These are phyloP conservation scores for Trichosporon sp. DNA, from an alignment of 1,284 basidiomycete species.

Conservation along the genomic window DNA sequence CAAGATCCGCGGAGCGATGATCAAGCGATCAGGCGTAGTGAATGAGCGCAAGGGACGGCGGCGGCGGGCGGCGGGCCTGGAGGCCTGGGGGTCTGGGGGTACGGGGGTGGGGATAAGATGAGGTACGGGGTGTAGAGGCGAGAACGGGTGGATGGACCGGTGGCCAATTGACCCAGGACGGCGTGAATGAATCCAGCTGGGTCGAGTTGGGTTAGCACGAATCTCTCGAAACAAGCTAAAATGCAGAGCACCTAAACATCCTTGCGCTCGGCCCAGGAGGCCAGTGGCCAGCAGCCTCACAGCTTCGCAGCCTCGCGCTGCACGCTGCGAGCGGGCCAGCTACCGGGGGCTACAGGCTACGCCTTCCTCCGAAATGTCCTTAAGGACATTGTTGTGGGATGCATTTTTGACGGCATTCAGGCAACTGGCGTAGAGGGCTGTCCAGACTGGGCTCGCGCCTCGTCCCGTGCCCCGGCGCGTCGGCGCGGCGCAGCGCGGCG, in stretches of 20 bases:
- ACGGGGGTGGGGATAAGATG: background rate
- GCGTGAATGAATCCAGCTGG: background rate
- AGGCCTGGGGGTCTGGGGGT: too few species aligned
- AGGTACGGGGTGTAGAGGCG: background rate
- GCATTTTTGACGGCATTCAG: background rate
- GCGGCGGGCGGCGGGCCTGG: too few species aligned
- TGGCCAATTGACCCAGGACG: background rate
- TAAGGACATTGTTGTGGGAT: background rate
- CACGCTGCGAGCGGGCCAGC: background rate
- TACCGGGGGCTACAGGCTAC: too few species aligned
- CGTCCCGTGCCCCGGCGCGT: background rate
- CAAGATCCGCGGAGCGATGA: background rate
- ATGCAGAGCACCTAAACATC: background rate
- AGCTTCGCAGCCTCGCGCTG: background rate
- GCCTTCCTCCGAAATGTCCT: background rate
- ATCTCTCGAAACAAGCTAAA: background rate
- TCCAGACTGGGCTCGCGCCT: background rate
- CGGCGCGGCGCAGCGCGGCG: background rate
- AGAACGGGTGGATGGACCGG: background rate
- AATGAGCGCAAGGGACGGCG: background rate
- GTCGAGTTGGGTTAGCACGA: background rate
- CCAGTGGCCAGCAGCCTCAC: too few species aligned
- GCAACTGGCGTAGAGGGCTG: background rate
- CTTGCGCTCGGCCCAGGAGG: too few species aligned
- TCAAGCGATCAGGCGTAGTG: background rate